Conservation (phyloP, 2,329 filamentous ascomycete species). For the Colletotrichum zoysiae region DNA sequence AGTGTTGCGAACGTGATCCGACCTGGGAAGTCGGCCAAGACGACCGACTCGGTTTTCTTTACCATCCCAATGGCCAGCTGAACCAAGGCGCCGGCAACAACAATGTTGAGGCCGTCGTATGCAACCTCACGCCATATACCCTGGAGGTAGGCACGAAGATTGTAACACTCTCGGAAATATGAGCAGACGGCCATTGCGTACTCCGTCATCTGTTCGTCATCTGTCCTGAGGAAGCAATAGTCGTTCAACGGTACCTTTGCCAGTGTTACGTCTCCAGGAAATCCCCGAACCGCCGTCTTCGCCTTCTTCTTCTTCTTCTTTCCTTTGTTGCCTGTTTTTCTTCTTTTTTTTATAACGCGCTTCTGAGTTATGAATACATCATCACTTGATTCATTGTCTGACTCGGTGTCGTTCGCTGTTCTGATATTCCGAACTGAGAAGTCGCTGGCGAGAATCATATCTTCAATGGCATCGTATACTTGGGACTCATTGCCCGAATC, state of each 20-base stretch:
- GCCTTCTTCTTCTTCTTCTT: constrained; percentile 38
- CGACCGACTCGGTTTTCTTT: constrained; percentile 51
- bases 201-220: constrained; percentile 52
- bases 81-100: constrained; percentile 58
- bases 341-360: constrained; percentile 40
- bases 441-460: neutral
- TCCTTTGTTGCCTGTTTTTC: neutral
- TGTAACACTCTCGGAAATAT: constrained; percentile 52
- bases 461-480: neutral
- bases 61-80: constrained; percentile 58
- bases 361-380: constrained; percentile 12
- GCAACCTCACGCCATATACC: constrained; percentile 58
- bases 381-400: neutral
- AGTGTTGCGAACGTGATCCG: constrained; percentile 58
- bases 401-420: neutral
- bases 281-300: constrained; percentile 46
- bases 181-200: constrained; percentile 59
- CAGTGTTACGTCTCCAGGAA: constrained; percentile 35
- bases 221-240: constrained; percentile 57
- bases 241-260: constrained; percentile 59
- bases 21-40: constrained; percentile 61
- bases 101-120: constrained; percentile 59
- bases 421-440: constrained; percentile 1
- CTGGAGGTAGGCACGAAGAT: constrained; percentile 56
- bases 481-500: neutral